Conservation (phyloP, 2,329 filamentous ascomycete genomes). For the Calcarisporium arbuscula region DNA sequence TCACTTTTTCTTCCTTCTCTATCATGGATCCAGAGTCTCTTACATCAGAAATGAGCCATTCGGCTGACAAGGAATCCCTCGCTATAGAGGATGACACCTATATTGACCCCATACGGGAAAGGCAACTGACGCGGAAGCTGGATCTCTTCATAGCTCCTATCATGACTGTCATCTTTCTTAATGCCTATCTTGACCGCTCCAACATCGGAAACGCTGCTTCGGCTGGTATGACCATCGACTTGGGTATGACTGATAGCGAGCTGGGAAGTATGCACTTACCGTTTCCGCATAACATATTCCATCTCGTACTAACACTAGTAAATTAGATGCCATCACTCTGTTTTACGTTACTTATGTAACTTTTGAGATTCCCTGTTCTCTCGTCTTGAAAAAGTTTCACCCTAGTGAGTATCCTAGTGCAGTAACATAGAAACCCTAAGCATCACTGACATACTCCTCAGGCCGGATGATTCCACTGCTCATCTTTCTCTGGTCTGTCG, state of each 20-base stretch:
- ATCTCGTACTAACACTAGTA: slow-evolving; percentile 1
- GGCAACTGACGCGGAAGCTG: slow-evolving; percentile 21
- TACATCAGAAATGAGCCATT: too few species aligned
- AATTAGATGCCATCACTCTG: slow-evolving; percentile 17
- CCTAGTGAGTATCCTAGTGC: slow-evolving; percentile 12
- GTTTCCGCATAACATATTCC: not conserved
- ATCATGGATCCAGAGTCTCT: too few species aligned
- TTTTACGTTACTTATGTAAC: slow-evolving; percentile 23
- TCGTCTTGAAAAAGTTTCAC: slow-evolving; percentile 22
- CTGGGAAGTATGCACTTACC: slow-evolving; percentile 9
- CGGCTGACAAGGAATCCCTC: too few species aligned
- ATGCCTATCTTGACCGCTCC: slow-evolving; percentile 20
- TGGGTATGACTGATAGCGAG: slow-evolving; percentile 28
- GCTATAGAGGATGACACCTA: too few species aligned
- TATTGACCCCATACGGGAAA: too few species aligned
- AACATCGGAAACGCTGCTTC: slow-evolving; percentile 16
- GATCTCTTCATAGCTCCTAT: slow-evolving; percentile 23
- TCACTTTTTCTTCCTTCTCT: too few species aligned
- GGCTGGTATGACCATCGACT: slow-evolving; percentile 26
- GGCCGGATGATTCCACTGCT: slow-evolving; percentile 14
- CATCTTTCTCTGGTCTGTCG: slow-evolving; percentile 11
- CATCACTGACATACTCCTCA: not conserved
- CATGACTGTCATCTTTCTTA: slow-evolving; percentile 29
- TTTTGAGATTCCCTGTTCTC: slow-evolving; percentile 22
- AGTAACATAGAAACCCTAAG: not conserved